Evolutionary conservation across 257 asterid genomes (phyloP).

Genomic region (Scutellaria barbata): DNA sequence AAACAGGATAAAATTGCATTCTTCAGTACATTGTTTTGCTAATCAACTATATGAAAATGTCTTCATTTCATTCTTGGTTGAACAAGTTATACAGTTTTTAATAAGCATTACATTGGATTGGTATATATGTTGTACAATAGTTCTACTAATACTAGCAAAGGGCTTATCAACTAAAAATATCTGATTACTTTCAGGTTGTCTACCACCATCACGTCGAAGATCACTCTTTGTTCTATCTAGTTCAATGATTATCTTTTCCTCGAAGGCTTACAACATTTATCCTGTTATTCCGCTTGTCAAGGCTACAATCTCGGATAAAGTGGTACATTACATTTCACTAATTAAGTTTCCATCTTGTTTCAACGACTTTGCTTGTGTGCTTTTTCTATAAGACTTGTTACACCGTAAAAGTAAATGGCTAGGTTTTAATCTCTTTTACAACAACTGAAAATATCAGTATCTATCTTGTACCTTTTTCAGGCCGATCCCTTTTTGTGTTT

Average conservation of each 20-base stretch:
- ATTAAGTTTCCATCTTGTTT: constrained; percentile 12
- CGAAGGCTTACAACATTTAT: constrained; percentile 71
- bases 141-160: constrained; percentile 11
- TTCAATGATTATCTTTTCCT: constrained; percentile 80
- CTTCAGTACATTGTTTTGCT: not conserved
- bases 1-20: not conserved
- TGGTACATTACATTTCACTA: constrained; percentile 49
- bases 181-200: constrained; percentile 60
- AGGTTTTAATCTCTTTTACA: not conserved
- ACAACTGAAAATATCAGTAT: not conserved
- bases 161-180: constrained; percentile 7
- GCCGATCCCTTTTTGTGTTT: constrained; percentile 86
- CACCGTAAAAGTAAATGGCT: not conserved
- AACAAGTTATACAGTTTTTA: not conserved
- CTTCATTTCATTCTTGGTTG: not conserved
- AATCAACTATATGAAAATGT: not conserved
- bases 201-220: constrained; percentile 89
- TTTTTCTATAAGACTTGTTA: not conserved
- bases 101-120: not conserved
- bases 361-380: constrained; percentile 15
- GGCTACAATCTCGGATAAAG: constrained; percentile 56
- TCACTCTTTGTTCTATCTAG: constrained; percentile 89
- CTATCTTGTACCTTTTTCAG: constrained; percentile 49
- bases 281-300: constrained; percentile 61
- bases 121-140: not conserved